These are phyloP conservation scores for Aspergillus hancockii DNA, from an alignment of 495 filamentous ascomycete genomes.

Conservation along the genomic window DNA sequence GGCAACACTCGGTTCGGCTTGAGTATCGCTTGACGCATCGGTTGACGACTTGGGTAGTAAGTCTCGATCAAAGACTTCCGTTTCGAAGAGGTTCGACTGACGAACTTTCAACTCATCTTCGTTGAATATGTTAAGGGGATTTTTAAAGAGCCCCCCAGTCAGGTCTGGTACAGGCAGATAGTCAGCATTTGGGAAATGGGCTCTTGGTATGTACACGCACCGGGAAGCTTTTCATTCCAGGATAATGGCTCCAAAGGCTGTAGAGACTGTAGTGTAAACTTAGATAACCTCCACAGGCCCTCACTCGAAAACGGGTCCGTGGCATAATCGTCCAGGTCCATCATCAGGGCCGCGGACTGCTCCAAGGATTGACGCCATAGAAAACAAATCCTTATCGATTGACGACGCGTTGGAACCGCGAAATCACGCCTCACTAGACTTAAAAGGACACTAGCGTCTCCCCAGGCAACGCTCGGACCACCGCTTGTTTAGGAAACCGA, in stretches of 20 bases:
- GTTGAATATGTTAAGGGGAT: slow-evolving; percentile 21
- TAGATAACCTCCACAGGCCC: slow-evolving; percentile 60
- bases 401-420: slow-evolving; percentile 28
- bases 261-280: slow-evolving; percentile 42
- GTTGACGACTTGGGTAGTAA: slow-evolving; percentile 24
- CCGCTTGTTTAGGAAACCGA: slow-evolving; percentile 27
- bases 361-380: neutral
- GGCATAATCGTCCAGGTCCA: slow-evolving; percentile 48
- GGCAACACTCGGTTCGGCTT: slow-evolving; percentile 16
- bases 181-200: slow-evolving; percentile 2
- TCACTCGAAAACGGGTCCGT: slow-evolving; percentile 72
- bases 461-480: slow-evolving; percentile 33
- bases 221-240: slow-evolving; percentile 37
- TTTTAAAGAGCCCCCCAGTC: slow-evolving; percentile 28
- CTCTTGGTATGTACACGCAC: slow-evolving; percentile 26
- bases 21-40: slow-evolving; percentile 34
- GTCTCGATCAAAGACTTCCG: slow-evolving; percentile 22
- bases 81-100: slow-evolving; percentile 35
- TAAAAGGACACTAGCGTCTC: slow-evolving; percentile 13
- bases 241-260: slow-evolving; percentile 41
- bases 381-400: slow-evolving; percentile 17
- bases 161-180: slow-evolving; percentile 25
- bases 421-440: slow-evolving; percentile 23
- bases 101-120: slow-evolving; percentile 29
- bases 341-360: slow-evolving; percentile 21